These are phyloP conservation scores for Grigorovia transvaalensis DNA, from an alignment of 805 yeast genomes.

Conservation along the genomic window DNA sequence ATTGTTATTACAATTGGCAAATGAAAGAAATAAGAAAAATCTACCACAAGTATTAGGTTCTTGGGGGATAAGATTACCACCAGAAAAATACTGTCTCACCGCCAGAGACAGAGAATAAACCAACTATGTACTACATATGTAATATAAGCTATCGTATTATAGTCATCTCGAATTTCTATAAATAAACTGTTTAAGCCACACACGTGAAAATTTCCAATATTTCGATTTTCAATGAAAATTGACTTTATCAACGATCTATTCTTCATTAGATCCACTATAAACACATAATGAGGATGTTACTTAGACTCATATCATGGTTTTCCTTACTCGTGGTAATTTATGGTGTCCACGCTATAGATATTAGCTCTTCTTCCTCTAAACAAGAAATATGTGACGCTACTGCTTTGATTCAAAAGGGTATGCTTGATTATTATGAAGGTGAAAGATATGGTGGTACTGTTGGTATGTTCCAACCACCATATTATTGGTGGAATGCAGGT, in stretches of 20 bases:
- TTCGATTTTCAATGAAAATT: no score
- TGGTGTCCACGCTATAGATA: neutral
- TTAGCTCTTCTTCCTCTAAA: conserved; percentile 10
- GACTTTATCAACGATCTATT: no score
- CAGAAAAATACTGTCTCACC: conserved; percentile 92
- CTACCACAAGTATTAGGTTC: conserved; percentile 85
- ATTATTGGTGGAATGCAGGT: conserved; percentile 89
- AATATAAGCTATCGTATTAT: no score
- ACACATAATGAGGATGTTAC: no score
- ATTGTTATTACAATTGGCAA: conserved; percentile 77
- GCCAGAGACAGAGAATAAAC: conserved; percentile 30
- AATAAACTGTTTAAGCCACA: no score
- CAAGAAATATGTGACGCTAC: conserved; percentile 45
- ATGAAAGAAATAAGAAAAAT: conserved; percentile 80
- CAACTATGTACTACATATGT: neutral
- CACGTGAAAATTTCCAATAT: no score
- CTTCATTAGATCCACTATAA: no score
- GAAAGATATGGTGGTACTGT: conserved; percentile 50
- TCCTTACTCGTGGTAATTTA: no score
- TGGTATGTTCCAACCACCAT: conserved; percentile 61
- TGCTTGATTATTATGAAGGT: conserved; percentile 61
- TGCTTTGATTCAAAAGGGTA: conserved; percentile 46
- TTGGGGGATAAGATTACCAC: conserved; percentile 91
- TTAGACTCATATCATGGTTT: no score
- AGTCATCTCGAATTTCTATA: no score